Evolutionary conservation across 768 basidiomycete genomes (phyloP).

Genomic region (Trametes coccinea): DNA sequence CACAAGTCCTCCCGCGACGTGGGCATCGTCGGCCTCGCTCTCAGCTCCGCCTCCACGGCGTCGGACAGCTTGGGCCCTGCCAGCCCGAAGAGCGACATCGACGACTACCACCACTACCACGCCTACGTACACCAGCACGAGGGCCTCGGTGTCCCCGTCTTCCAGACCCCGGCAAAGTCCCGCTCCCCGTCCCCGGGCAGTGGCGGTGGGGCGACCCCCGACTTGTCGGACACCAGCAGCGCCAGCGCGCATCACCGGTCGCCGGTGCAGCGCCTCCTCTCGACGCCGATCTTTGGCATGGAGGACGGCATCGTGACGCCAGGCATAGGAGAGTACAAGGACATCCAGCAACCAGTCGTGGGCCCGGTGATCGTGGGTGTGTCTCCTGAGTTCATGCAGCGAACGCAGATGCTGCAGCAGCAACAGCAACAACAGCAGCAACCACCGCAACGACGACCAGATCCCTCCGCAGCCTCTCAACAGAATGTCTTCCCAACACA

Average conservation of each 20-base stretch:
- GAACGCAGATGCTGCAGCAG: not conserved
- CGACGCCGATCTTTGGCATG: conserved; percentile 21
- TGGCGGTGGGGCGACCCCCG: conserved; percentile 12
- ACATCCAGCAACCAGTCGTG: conserved; percentile 59
- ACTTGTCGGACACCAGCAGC: conserved; percentile 24
- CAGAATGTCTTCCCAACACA: not conserved
- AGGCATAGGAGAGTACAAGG: conserved; percentile 61
- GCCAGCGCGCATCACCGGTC: conserved; percentile 14
- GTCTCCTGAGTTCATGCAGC: conserved; percentile 18
- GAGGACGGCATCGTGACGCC: conserved; percentile 48
- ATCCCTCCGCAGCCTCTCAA: conserved; percentile 4
- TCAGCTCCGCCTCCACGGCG: conserved; percentile 31
- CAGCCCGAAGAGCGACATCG: conserved; percentile 15
- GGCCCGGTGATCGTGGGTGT: conserved; percentile 57
- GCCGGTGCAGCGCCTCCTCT: conserved; percentile 9
- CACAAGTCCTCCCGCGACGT: conserved; percentile 50
- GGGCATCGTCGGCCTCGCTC: conserved; percentile 58
- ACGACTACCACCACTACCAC: conserved; percentile 6
- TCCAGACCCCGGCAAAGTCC: conserved; percentile 37
- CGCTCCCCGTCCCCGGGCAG: conserved; percentile 33
- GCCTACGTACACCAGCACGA: conserved; percentile 1
- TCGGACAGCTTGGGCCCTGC: conserved; percentile 22
- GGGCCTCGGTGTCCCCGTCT: conserved; percentile 34
- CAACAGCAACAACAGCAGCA: not conserved
- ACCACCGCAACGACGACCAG: not conserved